A percentile compares a stretch with the other conserved stretches of the same genome.
These are phyloP conservation scores for Colletotrichum horii DNA, from an alignment of 2,329 filamentous ascomycete species.

Conservation along the genomic window DNA sequence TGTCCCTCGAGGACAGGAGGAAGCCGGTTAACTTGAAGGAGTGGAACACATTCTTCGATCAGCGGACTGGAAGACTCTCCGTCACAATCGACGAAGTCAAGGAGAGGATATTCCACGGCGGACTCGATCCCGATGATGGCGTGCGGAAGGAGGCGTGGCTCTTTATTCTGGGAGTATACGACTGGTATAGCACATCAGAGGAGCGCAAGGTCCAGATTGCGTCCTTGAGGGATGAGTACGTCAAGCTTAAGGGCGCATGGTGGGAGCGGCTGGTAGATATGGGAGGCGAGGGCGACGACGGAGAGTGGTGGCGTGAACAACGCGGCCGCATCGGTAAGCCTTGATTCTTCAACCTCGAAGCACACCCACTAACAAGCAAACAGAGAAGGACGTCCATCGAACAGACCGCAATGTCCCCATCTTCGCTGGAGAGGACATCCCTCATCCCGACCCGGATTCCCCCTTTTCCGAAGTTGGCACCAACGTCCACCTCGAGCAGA, in stretches of 20 bases:
- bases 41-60: conserved; percentile 91
- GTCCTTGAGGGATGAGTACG: conserved; percentile 89
- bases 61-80: conserved; percentile 72
- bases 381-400: conserved; percentile 97
- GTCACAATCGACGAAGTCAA: conserved; percentile 92
- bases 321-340: conserved; percentile 86
- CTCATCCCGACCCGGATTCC: conserved; percentile 94
- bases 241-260: conserved; percentile 92
- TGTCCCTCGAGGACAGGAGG: conserved; percentile 78
- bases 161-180: conserved; percentile 88
- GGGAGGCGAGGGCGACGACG: conserved; percentile 77
- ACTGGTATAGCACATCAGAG: conserved; percentile 89
- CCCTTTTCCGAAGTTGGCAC: conserved; percentile 93
- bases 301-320: conserved; percentile 97
- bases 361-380: conserved; percentile 30
- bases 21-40: conserved; percentile 81
- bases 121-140: conserved; percentile 85
- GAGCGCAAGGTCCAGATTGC: conserved; percentile 85
- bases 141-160: conserved; percentile 97
- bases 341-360: not conserved
- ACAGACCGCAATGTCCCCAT: conserved; percentile 95
- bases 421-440: conserved; percentile 94
- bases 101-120: conserved; percentile 95
- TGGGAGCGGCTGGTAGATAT: conserved; percentile 93
- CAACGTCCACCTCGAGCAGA: conserved; percentile 96